Percentiles rank a stretch among this genome's conserved stretches.
phyloP scores from a whole-genome alignment of 305 asterid species.

The Fraxinus latifolia region DNA sequence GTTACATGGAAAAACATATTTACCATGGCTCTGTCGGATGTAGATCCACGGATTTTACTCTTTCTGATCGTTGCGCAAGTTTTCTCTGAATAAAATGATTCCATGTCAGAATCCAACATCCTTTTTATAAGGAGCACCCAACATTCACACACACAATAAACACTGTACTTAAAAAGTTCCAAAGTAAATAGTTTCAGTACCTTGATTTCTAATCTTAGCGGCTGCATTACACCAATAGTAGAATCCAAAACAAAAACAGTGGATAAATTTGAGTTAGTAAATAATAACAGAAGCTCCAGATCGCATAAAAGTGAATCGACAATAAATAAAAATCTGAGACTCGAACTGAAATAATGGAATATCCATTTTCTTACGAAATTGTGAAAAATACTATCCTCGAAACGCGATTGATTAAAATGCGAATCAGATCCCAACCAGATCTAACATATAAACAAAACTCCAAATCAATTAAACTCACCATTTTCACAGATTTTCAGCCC shows the following conservation, averaged over 20 bases:
- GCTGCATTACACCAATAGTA: constrained; percentile 47
- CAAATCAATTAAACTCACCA: constrained; percentile 59
- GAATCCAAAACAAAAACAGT: constrained; percentile 14
- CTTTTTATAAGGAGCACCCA: not conserved
- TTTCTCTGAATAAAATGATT: constrained; percentile 59
- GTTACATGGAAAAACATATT: constrained; percentile 4
- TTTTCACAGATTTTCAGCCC: constrained; percentile 42
- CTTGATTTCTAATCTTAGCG: constrained; percentile 90
- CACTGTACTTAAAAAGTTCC: constrained; percentile 8
- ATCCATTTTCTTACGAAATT: not conserved
- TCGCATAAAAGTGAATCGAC: constrained; percentile 34
- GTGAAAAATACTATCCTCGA: not conserved
- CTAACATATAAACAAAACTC: constrained; percentile 28
- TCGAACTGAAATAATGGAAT: constrained; percentile 12
- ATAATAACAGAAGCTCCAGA: constrained; percentile 37
- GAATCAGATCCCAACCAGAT: constrained; percentile 30
- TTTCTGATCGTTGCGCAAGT: constrained; percentile 89
- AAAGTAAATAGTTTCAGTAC: constrained; percentile 35
- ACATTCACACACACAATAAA: not conserved
- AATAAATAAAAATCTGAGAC: constrained; percentile 17
- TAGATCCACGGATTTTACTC: constrained; percentile 95
- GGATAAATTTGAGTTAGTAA: constrained; percentile 35
- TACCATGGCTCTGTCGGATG: constrained; percentile 99
- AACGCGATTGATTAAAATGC: not conserved
- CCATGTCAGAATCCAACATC: constrained; percentile 24